These are phyloP conservation scores for Schwanniomyces yamadae DNA, from an alignment of 805 yeast genomes.

Conservation along the genomic window DNA sequence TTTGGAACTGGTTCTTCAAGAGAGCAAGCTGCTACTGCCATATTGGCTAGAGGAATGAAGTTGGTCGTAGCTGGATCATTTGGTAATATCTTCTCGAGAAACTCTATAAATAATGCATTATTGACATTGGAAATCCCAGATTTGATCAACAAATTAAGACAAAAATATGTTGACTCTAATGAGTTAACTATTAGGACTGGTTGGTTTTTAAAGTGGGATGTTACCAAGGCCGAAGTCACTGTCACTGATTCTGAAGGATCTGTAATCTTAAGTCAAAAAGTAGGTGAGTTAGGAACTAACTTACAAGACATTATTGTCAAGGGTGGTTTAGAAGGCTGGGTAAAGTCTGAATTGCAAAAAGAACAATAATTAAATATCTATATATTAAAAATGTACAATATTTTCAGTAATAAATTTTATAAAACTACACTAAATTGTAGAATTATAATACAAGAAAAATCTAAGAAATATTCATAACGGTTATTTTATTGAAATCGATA, in stretches of 20 bases:
- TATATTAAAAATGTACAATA: too few species aligned
- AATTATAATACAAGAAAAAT: too few species aligned
- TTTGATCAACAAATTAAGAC: conserved; percentile 73
- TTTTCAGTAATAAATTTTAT: too few species aligned
- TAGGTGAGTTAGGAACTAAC: conserved; percentile 93
- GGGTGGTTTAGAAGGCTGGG: conserved; percentile 99
- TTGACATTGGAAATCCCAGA: conserved; percentile 92
- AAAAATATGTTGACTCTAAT: conserved; percentile 52
- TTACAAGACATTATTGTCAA: conserved; percentile 94
- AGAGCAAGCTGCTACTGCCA: conserved; percentile 99
- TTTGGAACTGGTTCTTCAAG: conserved; percentile 98
- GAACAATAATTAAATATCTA: conserved; percentile 1
- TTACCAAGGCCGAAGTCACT: conserved; percentile 74
- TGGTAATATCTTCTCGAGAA: conserved; percentile 94
- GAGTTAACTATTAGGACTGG: conserved; percentile 95
- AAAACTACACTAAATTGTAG: too few species aligned
- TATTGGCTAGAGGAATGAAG: conserved; percentile 88
- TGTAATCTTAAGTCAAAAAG: conserved; percentile 75
- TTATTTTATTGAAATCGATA: too few species aligned
- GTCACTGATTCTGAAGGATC: conserved; percentile 66
- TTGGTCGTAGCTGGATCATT: conserved; percentile 96
- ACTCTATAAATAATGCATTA: conserved; percentile 93
- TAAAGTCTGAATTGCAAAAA: conserved; percentile 61
- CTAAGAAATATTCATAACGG: too few species aligned
- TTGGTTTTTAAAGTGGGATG: conserved; percentile 91